Evolutionary conservation across 139 green algal genomes (phyloP).

Genomic region (Gonium pectorale): DNA sequence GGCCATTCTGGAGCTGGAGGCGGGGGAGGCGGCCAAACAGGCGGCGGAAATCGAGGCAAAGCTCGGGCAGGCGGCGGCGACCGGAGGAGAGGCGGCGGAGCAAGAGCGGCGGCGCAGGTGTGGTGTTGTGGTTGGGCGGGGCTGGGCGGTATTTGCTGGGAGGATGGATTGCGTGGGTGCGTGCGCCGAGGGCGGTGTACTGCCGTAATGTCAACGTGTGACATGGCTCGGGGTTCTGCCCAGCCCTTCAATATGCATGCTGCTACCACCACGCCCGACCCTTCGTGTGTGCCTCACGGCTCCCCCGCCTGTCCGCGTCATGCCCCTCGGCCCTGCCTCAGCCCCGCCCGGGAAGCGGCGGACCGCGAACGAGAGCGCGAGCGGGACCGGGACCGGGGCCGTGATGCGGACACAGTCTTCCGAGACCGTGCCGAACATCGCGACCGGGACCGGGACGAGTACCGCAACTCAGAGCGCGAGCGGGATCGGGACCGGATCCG

Average conservation of each 20-base stretch:
- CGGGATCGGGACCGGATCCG: neutral
- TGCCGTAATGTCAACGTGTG: neutral
- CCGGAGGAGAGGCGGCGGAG: neutral
- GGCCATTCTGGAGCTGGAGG: constrained; percentile 65
- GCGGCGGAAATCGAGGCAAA: constrained; percentile 36
- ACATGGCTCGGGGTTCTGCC: neutral
- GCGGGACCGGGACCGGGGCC: neutral
- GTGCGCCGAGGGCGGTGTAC: neutral
- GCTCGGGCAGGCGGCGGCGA: neutral
- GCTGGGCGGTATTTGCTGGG: no score
- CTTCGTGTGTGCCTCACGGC: neutral
- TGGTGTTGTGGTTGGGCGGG: neutral
- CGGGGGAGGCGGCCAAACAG: constrained; percentile 50
- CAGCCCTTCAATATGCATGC: neutral
- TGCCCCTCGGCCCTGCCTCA: neutral
- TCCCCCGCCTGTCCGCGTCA: neutral
- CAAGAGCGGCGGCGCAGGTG: constrained; percentile 33
- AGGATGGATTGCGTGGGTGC: neutral
- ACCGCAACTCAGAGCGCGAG: constrained; percentile 21
- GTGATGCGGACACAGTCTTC: constrained; percentile 14
- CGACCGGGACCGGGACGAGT: constrained; percentile 8
- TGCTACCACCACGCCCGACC: neutral
- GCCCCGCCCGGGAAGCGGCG: constrained; percentile 15
- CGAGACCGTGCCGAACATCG: constrained; percentile 1
- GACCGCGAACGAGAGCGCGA: no score